Base-by-base conservation (phyloP, 148 eudicot genomes). In the Drosera capensis region DNA sequence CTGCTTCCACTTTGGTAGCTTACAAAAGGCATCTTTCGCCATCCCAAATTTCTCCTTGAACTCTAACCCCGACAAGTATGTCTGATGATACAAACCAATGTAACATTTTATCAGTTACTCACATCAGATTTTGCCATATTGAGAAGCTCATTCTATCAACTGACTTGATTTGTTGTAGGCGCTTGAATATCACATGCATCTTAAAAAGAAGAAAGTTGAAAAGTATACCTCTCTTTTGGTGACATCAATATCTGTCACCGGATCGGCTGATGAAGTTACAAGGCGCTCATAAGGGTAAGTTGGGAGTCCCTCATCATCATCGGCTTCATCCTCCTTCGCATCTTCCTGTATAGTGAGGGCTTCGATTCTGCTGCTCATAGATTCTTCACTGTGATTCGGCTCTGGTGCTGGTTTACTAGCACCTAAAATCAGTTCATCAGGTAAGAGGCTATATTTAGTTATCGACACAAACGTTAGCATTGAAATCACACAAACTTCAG, bases 1-100 rank as follows among this genome's bases (percentile, higher is more conserved):
- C 64, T 85, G 99, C 58, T 81, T 92, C 99, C 99, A 92, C 70
- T 75, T 81, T 4, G 99, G 99, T 36, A 75, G 68, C 75, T 81
- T 81, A 38, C 85, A 71, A 74, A 92, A 92, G 21, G 78, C 78
- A 25, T 56, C 71, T 54, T 77, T 92, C 20, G 69, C 23, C 88
- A 85, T 78, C 43, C 78, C 88, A 26, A 92, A 81, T 57, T 81
- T 90, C 70, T 76, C 95, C 52, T 63, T 76, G 71, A 92, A 92
- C 66, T 85, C 95, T 20, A 65, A 60, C 21, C 75, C 57, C 46
- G 99, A 92, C 41, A 92, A 68, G 54, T 92, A 92, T 42, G 95
- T 72, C 99, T 90, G 78, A n/a, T n/a, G n/a, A n/a, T n/a, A n/a
- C n/a, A n/a, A n/a, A n/a, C n/a, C n/a, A n/a, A n/a, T n/a, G n/a